Percentiles rank a stretch among this genome's conserved stretches.
These are phyloP conservation scores for Metschnikowia baotianmanensis DNA, from an alignment of 805 yeast species.

Conservation along the genomic window DNA sequence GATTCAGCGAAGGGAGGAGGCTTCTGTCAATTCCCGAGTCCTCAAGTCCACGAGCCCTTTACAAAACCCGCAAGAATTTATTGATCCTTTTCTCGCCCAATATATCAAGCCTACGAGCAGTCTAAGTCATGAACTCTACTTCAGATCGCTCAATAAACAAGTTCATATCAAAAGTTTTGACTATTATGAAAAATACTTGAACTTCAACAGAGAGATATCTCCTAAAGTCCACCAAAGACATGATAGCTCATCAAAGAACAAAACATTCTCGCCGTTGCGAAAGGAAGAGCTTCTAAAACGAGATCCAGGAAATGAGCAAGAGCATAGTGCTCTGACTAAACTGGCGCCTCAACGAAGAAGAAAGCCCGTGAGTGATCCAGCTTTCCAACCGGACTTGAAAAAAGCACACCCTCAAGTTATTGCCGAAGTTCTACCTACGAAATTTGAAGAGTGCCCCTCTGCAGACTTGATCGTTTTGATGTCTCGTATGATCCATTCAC, in stretches of 20 bases:
- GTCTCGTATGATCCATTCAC: conserved; percentile 74
- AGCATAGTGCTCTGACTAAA: conserved; percentile 4
- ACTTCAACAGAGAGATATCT: not conserved
- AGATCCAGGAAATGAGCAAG: not conserved
- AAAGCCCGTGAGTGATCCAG: conserved; percentile 5
- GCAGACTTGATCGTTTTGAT: conserved; percentile 70
- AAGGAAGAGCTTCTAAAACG: conserved; percentile 1
- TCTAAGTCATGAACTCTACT: conserved; percentile 14
- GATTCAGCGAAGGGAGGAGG: not conserved
- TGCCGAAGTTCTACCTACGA: conserved; percentile 37
- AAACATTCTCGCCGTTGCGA: conserved; percentile 8
- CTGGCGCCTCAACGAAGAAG: conserved; percentile 11
- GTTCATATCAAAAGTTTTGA: conserved; percentile 13
- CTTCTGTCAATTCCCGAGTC: not conserved
- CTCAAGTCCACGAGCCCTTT: not conserved
- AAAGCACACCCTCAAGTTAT: conserved; percentile 17
- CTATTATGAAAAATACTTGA: conserved; percentile 18
- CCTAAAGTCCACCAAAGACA: not conserved
- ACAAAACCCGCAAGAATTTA: conserved; percentile 2
- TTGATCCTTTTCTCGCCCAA: conserved; percentile 20
- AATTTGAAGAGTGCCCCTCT: conserved; percentile 64
- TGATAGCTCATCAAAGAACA: not conserved
- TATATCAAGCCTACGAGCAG: conserved; percentile 16
- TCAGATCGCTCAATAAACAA: conserved; percentile 13
- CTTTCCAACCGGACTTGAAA: conserved; percentile 8